phyloP scores from a whole-genome alignment of 1,139 yeast species.

The Pichia sp. region DNA sequence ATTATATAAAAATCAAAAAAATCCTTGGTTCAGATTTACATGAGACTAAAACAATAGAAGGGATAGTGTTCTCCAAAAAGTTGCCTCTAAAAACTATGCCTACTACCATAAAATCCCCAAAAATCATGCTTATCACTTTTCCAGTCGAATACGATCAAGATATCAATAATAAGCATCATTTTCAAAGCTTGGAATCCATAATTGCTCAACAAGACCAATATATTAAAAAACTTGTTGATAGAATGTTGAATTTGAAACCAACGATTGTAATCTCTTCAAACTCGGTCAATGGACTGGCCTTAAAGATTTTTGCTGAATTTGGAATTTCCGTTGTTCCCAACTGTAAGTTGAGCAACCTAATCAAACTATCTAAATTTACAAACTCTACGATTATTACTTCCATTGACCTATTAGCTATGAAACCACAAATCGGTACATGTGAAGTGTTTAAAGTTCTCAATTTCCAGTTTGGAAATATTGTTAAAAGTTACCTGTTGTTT shows the following conservation, averaged over 20 bases:
- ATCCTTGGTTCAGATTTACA: conserved; percentile 59
- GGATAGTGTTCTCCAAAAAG: conserved; percentile 79
- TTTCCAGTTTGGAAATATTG: conserved; percentile 48
- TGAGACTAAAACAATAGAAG: conserved; percentile 65
- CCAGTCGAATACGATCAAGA: conserved; percentile 83
- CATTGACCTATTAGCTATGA: conserved; percentile 56
- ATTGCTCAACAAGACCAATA: conserved; percentile 87
- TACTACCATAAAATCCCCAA: conserved; percentile 55
- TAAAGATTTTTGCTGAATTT: conserved; percentile 63
- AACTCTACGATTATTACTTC: conserved; percentile 75
- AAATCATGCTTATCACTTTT: conserved; percentile 77
- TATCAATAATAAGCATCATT: conserved; percentile 20
- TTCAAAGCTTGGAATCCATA: conserved; percentile 43
- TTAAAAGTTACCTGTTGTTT: conserved; percentile 74
- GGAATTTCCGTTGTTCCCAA: conserved; percentile 76
- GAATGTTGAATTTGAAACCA: conserved; percentile 74
- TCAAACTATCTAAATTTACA: conserved; percentile 73
- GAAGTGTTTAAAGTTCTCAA: conserved; percentile 65
- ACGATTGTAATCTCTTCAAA: conserved; percentile 77
- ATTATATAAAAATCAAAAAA: conserved; percentile 80
- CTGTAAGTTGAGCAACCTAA: conserved; percentile 78
- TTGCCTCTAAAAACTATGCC: conserved; percentile 84
- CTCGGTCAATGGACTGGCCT: conserved; percentile 78
- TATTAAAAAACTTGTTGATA: conserved; percentile 71
- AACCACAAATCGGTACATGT: conserved; percentile 70